Percentiles rank a stretch among this genome's conserved stretches.
phyloP scores from a whole-genome alignment of 2,329 filamentous ascomycete species.

The Claviceps pazoutovae region DNA sequence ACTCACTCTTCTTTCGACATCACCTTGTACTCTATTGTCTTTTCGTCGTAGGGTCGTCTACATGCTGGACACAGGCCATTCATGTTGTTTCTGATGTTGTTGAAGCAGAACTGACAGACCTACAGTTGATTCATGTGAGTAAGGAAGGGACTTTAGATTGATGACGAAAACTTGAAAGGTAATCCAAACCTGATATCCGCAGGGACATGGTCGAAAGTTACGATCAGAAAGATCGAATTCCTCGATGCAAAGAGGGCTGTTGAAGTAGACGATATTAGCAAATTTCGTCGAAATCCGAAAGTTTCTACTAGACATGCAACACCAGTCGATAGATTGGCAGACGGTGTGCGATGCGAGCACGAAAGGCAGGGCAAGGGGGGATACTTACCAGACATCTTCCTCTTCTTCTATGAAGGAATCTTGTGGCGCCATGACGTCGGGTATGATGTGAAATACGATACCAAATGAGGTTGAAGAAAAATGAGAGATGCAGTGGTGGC shows the following conservation, averaged over 20 bases:
- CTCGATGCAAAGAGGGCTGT: slow-evolving; percentile 91
- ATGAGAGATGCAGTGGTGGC: slow-evolving; percentile 5
- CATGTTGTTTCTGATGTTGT: slow-evolving; percentile 97
- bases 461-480: slow-evolving; percentile 10
- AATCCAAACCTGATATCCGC: slow-evolving; percentile 75
- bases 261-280: neutral
- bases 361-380: neutral
- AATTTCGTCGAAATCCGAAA: neutral
- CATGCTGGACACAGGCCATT: slow-evolving; percentile 97
- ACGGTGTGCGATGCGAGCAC: neutral
- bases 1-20: slow-evolving; percentile 89
- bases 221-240: slow-evolving; percentile 96
- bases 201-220: slow-evolving; percentile 93
- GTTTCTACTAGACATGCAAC: neutral
- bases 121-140: slow-evolving; percentile 20
- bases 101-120: slow-evolving; percentile 99
- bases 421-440: slow-evolving; percentile 46
- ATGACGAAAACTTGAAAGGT: neutral
- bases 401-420: slow-evolving; percentile 60
- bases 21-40: slow-evolving; percentile 92
- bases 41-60: slow-evolving; percentile 87
- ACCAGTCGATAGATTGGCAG: slow-evolving; percentile 3
- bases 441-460: slow-evolving; percentile 8
- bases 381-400: slow-evolving; percentile 51
- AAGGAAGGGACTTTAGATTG: neutral